Base-by-base conservation (phyloP, 208 protist genomes). In the Trypanosoma vivax region DNA sequence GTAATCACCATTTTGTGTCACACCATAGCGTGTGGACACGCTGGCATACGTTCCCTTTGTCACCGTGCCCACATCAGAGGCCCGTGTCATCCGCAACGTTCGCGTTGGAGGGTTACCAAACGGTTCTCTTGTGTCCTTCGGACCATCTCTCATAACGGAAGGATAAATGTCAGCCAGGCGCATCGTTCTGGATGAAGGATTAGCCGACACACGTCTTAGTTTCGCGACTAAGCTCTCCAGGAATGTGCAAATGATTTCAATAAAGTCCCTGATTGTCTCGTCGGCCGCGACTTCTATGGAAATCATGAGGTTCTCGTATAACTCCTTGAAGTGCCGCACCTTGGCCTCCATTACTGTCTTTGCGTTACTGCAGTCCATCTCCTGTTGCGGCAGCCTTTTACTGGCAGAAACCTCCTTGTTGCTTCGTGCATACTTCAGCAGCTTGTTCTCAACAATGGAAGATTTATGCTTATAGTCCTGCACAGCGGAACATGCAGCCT, bases 351-450 rank as follows among this genome's bases (percentile, higher is more conserved):
- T 73, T 11, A 25, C 46, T 19, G 48, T 41, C 28, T 74, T 59
- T 7, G 54, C 34, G 3, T 52, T 54, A 13, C 48, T 56, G 37
- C 68, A 63, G 21, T 59, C 46, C 18, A 42, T 40, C 5, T 31
- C 14, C 54, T 82, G 78, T 33, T 66, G 65, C 19, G 24, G 24
- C 57, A 82, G 76, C n/a, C 28, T 50, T 58, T 86, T 86, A 34
- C 73, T 81, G 47, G 70, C 64, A 21, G 55, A 73, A 6, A 86
- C 28, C 0, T 59, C 47, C 23, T 54, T 67, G 3, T 58, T 60
- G 7, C 67, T 62, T 6, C 52, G 50, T 10, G 34, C 18, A 50
- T 86, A 86, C 60, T 86, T 86, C 9, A 43, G 37, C 37, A 72
- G 51, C 50, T 86, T 82, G 24, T 70, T 65, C 19, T 63, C 41